Conservation (phyloP, 257 asterid genomes). For the Jacaranda copaia region DNA sequence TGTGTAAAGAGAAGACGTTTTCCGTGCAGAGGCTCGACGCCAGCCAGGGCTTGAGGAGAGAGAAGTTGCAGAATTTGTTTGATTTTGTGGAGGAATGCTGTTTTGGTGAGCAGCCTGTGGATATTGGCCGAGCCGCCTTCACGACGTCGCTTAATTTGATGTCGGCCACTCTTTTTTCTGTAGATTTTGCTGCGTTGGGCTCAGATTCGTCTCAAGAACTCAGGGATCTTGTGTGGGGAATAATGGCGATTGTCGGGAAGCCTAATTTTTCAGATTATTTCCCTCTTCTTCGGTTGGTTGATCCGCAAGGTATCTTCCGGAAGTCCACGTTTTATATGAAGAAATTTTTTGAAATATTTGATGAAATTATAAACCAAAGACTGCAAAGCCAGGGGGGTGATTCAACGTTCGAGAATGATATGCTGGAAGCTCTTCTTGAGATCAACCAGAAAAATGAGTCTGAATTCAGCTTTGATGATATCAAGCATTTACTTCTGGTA, state of each 20-base stretch:
- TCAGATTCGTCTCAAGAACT: slow-evolving; percentile 31
- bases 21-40: slow-evolving; percentile 36
- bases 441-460: slow-evolving; percentile 2
- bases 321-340: not conserved
- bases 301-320: slow-evolving; percentile 36
- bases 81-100: slow-evolving; percentile 35
- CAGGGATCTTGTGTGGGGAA: slow-evolving; percentile 32
- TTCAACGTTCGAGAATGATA: slow-evolving; percentile 14
- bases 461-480: slow-evolving; percentile 27
- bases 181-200: slow-evolving; percentile 29
- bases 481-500: slow-evolving; percentile 36
- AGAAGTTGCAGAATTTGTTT: slow-evolving; percentile 28
- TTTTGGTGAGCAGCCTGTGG: not conserved
- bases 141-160: slow-evolving; percentile 40
- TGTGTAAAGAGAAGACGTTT: slow-evolving; percentile 37
- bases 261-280: slow-evolving; percentile 39
- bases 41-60: slow-evolving; percentile 34
- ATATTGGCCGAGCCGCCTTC: slow-evolving; percentile 37
- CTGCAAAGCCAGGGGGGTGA: not conserved
- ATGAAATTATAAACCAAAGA: slow-evolving; percentile 33
- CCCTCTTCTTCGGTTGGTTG: slow-evolving; percentile 24
- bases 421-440: slow-evolving; percentile 44
- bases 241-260: not conserved
- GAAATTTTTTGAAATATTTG: slow-evolving; percentile 29
- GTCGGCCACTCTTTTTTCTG: slow-evolving; percentile 33